phyloP scores from a whole-genome alignment of 163 green algal genomes.

The Scenedesmus sp. region DNA sequence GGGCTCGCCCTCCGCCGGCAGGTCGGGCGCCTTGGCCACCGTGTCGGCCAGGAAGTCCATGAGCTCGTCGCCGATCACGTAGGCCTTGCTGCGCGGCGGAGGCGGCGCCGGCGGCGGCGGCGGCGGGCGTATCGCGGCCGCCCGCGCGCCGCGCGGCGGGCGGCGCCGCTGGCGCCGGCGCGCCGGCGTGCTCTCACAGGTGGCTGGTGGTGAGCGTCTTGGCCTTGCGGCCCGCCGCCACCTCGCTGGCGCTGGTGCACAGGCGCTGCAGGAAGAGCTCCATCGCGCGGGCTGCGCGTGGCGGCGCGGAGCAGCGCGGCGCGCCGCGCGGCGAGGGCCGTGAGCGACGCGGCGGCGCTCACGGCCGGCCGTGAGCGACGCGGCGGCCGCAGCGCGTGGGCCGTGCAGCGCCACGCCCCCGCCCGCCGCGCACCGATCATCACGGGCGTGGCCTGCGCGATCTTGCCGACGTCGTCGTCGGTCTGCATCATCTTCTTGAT shows the following conservation, averaged over 20 bases:
- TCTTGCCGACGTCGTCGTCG: conserved; percentile 93
- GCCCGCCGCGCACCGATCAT: conserved; percentile 76
- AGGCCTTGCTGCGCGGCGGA: conserved; percentile 65
- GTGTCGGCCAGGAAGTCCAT: conserved; percentile 82
- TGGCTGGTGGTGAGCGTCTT: conserved; percentile 77
- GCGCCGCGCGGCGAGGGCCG: too few relatives aligned
- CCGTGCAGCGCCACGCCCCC: too few relatives aligned
- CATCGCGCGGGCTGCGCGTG: conserved; percentile 81
- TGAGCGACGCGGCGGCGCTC: too few relatives aligned
- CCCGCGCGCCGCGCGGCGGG: too few relatives aligned
- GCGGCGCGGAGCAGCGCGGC: too few relatives aligned
- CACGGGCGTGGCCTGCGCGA: conserved; percentile 82
- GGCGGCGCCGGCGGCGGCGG: not conserved
- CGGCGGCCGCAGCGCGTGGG: not conserved
- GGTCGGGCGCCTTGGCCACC: conserved; percentile 68
- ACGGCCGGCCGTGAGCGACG: too few relatives aligned
- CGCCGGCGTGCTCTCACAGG: too few relatives aligned
- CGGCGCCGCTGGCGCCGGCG: too few relatives aligned
- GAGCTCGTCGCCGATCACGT: conserved; percentile 64
- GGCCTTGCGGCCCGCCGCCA: conserved; percentile 64
- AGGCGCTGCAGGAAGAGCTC: conserved; percentile 84
- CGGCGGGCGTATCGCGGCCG: too few relatives aligned
- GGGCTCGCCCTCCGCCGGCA: conserved; percentile 51
- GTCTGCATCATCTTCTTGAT: conserved; percentile 95
- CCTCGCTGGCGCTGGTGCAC: conserved; percentile 51